phyloP scores from a whole-genome alignment of 495 filamentous ascomycete species.

The Letharia columbiana region DNA sequence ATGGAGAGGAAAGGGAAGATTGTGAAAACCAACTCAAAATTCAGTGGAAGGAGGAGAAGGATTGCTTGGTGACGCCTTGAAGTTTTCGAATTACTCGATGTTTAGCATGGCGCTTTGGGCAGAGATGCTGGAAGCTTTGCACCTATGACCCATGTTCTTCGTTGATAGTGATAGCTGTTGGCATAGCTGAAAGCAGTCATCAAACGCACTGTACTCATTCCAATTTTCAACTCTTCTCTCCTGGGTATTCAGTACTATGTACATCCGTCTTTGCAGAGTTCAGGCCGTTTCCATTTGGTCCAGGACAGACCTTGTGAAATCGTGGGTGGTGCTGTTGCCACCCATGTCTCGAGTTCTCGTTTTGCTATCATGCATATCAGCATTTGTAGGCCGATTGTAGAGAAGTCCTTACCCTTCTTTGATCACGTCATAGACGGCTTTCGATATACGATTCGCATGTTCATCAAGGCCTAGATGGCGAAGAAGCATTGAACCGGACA shows the following conservation, averaged over 20 bases:
- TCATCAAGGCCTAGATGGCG: constrained; percentile 93
- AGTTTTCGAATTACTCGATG: background rate
- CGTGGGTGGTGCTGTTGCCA: constrained; percentile 76
- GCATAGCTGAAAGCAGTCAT: background rate
- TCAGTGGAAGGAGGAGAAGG: constrained; percentile 82
- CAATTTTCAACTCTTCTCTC: background rate
- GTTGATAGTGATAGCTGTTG: background rate
- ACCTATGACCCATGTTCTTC: background rate
- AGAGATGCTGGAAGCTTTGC: background rate
- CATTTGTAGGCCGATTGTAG: constrained; percentile 3
- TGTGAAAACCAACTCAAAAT: constrained; percentile 82
- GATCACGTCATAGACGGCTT: constrained; percentile 95
- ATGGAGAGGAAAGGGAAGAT: constrained; percentile 91
- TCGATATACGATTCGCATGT: constrained; percentile 95
- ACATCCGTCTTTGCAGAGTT: background rate
- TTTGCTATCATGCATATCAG: constrained; percentile 49
- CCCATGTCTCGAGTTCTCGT: constrained; percentile 91
- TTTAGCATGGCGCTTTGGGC: constrained; percentile 14
- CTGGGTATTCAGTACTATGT: constrained; percentile 8
- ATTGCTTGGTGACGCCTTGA: constrained; percentile 39
- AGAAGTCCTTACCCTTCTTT: constrained; percentile 62
- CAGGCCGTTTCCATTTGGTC: constrained; percentile 69
- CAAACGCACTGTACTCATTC: background rate
- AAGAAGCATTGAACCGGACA: constrained; percentile 92
- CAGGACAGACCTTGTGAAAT: constrained; percentile 90